Conservation (phyloP, 2,329 filamentous ascomycete genomes). For the Fusarium torreyae region DNA sequence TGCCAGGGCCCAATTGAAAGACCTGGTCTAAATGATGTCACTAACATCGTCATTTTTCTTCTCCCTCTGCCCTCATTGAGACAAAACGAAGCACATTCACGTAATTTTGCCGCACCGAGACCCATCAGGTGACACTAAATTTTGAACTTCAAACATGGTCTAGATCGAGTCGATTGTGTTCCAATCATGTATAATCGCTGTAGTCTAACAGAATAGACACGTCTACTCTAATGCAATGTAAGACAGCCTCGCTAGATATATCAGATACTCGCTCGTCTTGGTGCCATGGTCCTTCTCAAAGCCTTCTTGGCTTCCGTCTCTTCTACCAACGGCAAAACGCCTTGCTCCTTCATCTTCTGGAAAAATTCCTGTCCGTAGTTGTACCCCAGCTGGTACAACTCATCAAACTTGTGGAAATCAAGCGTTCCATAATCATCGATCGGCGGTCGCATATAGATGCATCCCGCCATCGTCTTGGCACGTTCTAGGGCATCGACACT, state of each 20-base stretch:
- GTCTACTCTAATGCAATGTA: constrained; percentile 12
- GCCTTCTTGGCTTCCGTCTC: constrained; percentile 84
- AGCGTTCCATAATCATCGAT: constrained; percentile 94
- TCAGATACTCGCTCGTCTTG: constrained; percentile 82
- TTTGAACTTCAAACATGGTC: constrained; percentile 3
- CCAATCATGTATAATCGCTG: not conserved
- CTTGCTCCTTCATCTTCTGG: constrained; percentile 81
- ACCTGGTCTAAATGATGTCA: constrained; percentile 45
- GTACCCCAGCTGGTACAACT: constrained; percentile 93
- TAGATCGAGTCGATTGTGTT: constrained; percentile 2
- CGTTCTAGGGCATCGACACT: constrained; percentile 94
- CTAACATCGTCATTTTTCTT: constrained; percentile 35
- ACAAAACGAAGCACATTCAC: constrained; percentile 19
- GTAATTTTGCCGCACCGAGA: constrained; percentile 23
- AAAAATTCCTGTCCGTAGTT: constrained; percentile 87
- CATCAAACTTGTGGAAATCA: constrained; percentile 97
- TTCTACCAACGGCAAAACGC: constrained; percentile 78
- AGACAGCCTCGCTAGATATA: constrained; percentile 26
- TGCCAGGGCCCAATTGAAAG: constrained; percentile 18
- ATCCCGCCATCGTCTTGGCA: constrained; percentile 91
- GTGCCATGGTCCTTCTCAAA: constrained; percentile 83
- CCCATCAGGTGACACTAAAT: constrained; percentile 5
- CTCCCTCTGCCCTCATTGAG: not conserved
- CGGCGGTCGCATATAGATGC: constrained; percentile 95
- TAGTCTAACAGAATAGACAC: not conserved